A percentile compares a stretch with the other conserved stretches of the same genome.
Evolutionary conservation across 345 rosid species (phyloP).

Genomic region (Pistacia vera): DNA sequence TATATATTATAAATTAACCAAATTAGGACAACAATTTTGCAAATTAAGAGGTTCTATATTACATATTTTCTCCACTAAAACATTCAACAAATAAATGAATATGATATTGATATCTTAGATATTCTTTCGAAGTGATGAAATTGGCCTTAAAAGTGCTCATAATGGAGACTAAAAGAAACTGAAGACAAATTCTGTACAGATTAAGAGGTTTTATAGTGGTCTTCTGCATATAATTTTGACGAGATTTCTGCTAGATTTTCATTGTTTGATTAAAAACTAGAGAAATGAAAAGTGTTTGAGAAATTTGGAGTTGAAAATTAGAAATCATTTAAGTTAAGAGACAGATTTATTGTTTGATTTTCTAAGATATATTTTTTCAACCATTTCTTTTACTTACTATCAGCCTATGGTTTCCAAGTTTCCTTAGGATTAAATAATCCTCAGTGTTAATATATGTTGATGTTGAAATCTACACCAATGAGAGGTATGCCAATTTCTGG

Average conservation of each 20-base stretch:
- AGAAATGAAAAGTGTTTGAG: too few relatives aligned
- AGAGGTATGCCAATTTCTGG: too few relatives aligned
- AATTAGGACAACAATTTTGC: not conserved
- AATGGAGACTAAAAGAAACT: conserved; percentile 1
- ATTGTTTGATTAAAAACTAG: too few relatives aligned
- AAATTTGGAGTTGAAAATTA: too few relatives aligned
- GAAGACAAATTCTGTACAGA: conserved; percentile 34
- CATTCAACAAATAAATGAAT: not conserved
- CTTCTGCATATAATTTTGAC: conserved; percentile 13
- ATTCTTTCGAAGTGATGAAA: not conserved
- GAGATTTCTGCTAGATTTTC: not conserved
- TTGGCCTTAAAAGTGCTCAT: conserved; percentile 10
- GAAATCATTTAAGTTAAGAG: too few relatives aligned
- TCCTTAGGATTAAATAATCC: too few relatives aligned
- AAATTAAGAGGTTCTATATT: not conserved
- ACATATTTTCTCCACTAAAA: not conserved
- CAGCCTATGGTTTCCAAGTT: too few relatives aligned
- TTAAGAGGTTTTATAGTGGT: conserved; percentile 24
- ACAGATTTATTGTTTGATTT: too few relatives aligned
- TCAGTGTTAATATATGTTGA: too few relatives aligned
- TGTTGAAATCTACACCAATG: too few relatives aligned
- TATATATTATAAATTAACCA: not conserved
- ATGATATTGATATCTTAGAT: not conserved
- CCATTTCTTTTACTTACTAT: too few relatives aligned
- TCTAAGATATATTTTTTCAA: too few relatives aligned